A percentile compares a stretch with the other conserved stretches of the same genome.
These are phyloP conservation scores for Hypoxylon sp. DNA, from an alignment of 2,329 filamentous ascomycete genomes.

Conservation along the genomic window DNA sequence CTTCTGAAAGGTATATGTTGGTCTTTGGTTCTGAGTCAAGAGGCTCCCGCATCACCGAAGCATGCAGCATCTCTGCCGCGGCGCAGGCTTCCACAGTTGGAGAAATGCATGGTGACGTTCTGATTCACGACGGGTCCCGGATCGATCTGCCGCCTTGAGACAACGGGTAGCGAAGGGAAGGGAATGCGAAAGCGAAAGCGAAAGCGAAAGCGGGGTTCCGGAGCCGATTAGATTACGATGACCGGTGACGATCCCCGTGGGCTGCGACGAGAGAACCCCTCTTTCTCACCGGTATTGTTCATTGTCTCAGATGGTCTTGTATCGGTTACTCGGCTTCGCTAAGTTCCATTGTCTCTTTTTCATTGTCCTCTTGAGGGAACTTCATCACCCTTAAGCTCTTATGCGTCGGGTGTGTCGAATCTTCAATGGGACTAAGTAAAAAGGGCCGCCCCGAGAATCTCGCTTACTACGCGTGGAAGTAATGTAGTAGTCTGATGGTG, in stretches of 20 bases:
- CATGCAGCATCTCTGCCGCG: not conserved
- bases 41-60: not conserved
- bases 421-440: not conserved
- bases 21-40: not conserved
- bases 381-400: not conserved
- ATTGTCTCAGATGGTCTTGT: not conserved
- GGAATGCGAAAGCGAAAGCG: conserved; percentile 3
- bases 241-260: conserved; percentile 4
- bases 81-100: not conserved
- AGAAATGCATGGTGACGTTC: not conserved
- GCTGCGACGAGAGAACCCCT: not conserved
- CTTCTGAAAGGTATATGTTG: not conserved
- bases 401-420: not conserved
- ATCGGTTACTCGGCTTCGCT: not conserved
- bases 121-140: not conserved
- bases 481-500: not conserved
- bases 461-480: not conserved
- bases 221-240: conserved; percentile 5
- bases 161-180: not conserved
- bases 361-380: not conserved
- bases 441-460: not conserved
- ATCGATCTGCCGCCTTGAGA: not conserved
- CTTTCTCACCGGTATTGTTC: not conserved
- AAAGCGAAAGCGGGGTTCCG: conserved; percentile 11
- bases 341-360: not conserved